Evolutionary conservation across 495 filamentous ascomycete genomes (phyloP).

Genomic region (Aeminium ludgeri): DNA sequence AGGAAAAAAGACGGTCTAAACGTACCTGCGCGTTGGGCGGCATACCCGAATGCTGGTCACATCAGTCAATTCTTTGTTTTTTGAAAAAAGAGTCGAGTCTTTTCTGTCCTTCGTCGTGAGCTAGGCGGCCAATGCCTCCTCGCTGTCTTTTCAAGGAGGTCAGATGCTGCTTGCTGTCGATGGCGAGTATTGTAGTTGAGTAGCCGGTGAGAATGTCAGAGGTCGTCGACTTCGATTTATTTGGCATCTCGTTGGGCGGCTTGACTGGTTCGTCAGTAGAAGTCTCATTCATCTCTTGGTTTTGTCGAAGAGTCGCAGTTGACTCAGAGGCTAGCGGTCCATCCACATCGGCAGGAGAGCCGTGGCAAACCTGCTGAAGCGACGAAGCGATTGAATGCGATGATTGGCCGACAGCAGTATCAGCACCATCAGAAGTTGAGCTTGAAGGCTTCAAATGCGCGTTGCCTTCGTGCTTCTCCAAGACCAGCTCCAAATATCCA

Average conservation of each 20-base stretch:
- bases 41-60: no score
- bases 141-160: conserved; percentile 54
- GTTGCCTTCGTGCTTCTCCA: conserved; percentile 19
- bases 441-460: no score
- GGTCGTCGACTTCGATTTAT: not conserved
- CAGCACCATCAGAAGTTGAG: not conserved
- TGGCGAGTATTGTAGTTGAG: conserved; percentile 29
- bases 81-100: conserved; percentile 67
- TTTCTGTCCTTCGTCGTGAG: conserved; percentile 53
- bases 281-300: not conserved
- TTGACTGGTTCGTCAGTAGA: not conserved
- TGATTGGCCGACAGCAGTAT: not conserved
- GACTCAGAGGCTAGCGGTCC: no score
- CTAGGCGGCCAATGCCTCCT: conserved; percentile 59
- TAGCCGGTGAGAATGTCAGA: conserved; percentile 13
- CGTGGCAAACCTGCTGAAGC: no score
- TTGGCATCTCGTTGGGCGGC: not conserved
- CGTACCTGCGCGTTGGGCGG: no score
- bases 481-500: conserved; percentile 38
- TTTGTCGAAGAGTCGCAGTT: no score
- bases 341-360: no score
- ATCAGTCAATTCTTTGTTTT: conserved; percentile 26
- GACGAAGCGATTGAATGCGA: no score
- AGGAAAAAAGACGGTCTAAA: conserved; percentile 13
- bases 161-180: conserved; percentile 55